Conservation (phyloP, 306 rosid species). For the Prunus salicina region DNA sequence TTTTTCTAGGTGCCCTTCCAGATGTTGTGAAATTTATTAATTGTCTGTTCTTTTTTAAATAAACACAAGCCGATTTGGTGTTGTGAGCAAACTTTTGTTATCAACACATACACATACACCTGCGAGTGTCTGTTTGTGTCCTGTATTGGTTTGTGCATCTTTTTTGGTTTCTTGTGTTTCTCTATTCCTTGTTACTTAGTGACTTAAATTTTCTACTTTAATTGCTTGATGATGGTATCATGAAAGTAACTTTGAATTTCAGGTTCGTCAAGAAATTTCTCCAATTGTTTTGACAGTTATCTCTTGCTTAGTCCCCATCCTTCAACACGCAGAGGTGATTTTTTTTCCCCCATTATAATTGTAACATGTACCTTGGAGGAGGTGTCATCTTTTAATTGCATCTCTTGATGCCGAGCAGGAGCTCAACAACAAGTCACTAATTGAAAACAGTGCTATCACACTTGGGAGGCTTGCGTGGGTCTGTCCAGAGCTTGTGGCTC, state of each 20-base stretch:
- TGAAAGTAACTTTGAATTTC: constrained; percentile 30
- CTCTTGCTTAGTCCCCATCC: constrained; percentile 83
- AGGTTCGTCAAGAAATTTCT: constrained; percentile 93
- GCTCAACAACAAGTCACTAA: constrained; percentile 78
- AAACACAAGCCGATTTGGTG: background rate
- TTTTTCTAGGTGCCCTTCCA: background rate
- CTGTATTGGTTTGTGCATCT: background rate
- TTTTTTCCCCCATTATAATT: constrained; percentile 5
- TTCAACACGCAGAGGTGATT: constrained; percentile 83
- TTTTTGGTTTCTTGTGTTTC: constrained; percentile 8
- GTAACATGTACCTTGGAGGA: constrained; percentile 1
- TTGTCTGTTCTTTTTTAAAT: background rate
- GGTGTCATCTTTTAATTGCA: constrained; percentile 25
- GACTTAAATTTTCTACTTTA: background rate
- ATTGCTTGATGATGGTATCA: background rate
- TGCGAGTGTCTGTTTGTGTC: background rate
- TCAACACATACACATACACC: background rate
- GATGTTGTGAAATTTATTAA: background rate
- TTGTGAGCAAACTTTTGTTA: background rate
- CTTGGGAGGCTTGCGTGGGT: constrained; percentile 99
- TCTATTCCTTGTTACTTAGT: background rate
- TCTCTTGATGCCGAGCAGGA: constrained; percentile 50
- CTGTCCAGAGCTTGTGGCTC: constrained; percentile 92
- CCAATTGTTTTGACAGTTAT: constrained; percentile 76
- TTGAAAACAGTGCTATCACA: constrained; percentile 95